These are phyloP conservation scores for Phoenix roebelenii DNA, from an alignment of 176 grass and related monocot genomes.

Conservation along the genomic window DNA sequence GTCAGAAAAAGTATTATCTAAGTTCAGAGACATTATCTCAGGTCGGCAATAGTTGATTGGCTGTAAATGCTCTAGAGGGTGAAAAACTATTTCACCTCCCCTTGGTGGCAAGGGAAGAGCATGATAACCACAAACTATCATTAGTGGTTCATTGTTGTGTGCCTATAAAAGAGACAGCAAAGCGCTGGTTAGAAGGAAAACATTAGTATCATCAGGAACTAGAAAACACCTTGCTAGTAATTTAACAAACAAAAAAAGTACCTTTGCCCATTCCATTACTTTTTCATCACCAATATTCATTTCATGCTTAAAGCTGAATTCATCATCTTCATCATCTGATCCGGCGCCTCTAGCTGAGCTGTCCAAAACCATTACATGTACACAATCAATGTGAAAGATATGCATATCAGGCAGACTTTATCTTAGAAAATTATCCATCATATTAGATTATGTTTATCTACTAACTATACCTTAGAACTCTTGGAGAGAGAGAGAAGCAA, in stretches of 20 bases:
- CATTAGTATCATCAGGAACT: not conserved
- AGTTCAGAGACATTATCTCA: conserved; percentile 48
- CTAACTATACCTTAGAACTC: no score
- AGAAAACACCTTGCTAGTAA: not conserved
- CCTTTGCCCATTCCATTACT: conserved; percentile 96
- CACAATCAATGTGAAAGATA: conserved; percentile 3
- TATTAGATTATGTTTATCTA: no score
- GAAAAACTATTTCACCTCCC: conserved; percentile 80
- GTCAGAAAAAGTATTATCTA: conserved; percentile 26
- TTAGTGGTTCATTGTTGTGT: conserved; percentile 85
- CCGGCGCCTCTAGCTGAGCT: conserved; percentile 68
- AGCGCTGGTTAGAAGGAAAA: conserved; percentile 13
- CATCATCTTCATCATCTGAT: conserved; percentile 81
- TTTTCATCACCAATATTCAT: conserved; percentile 72
- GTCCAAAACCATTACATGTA: conserved; percentile 35
- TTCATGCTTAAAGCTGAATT: conserved; percentile 50
- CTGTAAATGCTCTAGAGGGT: conserved; percentile 82
- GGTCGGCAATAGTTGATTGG: conserved; percentile 72
- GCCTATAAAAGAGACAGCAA: conserved; percentile 39
- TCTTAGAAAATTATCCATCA: no score
- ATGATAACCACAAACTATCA: conserved; percentile 98
- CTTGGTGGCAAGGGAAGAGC: conserved; percentile 56
- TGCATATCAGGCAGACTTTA: no score
- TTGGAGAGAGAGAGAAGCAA: no score
- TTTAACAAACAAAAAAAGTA: conserved; percentile 26